Base-by-base conservation (phyloP, 2,329 filamentous ascomycete species). In the Botryotinia narcissicola region DNA sequence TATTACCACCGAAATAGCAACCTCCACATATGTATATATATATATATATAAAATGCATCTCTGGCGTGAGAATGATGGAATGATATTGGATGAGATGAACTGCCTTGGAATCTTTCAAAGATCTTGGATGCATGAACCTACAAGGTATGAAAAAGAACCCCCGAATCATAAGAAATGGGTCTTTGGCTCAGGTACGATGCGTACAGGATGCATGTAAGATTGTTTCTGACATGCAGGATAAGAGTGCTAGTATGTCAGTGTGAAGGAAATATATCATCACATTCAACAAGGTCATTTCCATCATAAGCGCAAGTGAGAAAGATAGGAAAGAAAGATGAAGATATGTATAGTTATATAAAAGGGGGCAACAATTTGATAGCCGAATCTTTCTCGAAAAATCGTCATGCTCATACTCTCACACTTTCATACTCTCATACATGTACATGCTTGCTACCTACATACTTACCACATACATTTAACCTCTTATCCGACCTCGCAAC, bases 161-260 rank as follows among this genome's bases (percentile, higher is more conserved):
- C 61, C 32, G n/a, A 44, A 22, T 22, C 42, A 32, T 22, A 69
- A 69, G 67, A 57, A 42, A 70, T 59, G 51, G 67, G 37, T 54
- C 67, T 59, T 46, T 29, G 29, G 25, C 29, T 66, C 60, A 71
- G 68, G 25, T 51, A 71, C 69, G 44, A 71, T 71, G 69, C 59
- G 63, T 54, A 60, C 9, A 60, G 25, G 29, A 64, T 71, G 70
- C 60, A 71, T 64, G 69, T 9, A 59, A 42, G 51, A 57, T 62
- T 32, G n/a, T 32, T 42, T 69, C 35, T 59, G 20, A 68, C 44
- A 48, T 68, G 66, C 66, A 69, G 46, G 37, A 63, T 22, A 32
- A 32, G 9, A 9, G 18, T 63, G 51, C n/a, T 57, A 57, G 37
- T 22, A 22, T 37, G 20, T 62, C 22, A 42, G 14, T 18, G 32